phyloP scores from a whole-genome alignment of 768 basidiomycete species.

The Suillus lakei region DNA sequence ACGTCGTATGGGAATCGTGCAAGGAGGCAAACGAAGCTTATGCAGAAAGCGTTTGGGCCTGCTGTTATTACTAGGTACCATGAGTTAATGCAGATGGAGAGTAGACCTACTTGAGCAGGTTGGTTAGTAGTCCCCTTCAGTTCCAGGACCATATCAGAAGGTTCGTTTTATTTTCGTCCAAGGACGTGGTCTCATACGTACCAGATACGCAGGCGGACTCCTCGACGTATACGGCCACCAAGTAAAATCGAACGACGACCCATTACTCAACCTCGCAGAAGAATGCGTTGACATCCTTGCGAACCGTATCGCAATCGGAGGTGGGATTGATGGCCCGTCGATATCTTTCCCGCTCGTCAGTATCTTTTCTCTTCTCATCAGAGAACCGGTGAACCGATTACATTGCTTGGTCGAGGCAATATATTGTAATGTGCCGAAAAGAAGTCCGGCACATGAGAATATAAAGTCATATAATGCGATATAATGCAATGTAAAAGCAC shows the following conservation, averaged over 20 bases:
- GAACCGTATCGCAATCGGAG: slow-evolving; percentile 48
- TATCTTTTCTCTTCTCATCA: no score
- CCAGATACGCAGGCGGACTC: slow-evolving; percentile 54
- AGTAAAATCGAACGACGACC: slow-evolving; percentile 43
- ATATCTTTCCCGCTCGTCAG: slow-evolving; percentile 41
- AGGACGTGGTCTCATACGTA: slow-evolving; percentile 17
- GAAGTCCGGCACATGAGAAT: no score
- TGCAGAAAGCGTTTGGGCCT: slow-evolving; percentile 65
- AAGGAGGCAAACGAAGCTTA: slow-evolving; percentile 67
- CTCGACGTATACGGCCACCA: slow-evolving; percentile 68
- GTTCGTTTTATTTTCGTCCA: slow-evolving; percentile 17
- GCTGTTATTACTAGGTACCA: slow-evolving; percentile 59
- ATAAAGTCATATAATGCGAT: no score
- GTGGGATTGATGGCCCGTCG: slow-evolving; percentile 49
- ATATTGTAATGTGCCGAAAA: no score
- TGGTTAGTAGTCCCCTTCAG: slow-evolving; percentile 48
- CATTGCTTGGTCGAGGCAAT: no score
- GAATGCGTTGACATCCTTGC: slow-evolving; percentile 47
- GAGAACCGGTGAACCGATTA: no score
- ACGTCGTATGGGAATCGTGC: slow-evolving; percentile 67
- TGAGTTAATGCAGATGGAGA: slow-evolving; percentile 60
- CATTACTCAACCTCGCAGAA: slow-evolving; percentile 45
- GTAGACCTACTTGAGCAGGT: slow-evolving; percentile 59
- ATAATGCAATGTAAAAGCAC: no score
- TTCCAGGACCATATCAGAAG: slow-evolving; percentile 41